These are phyloP conservation scores for Phymatotrichopsis omnivora DNA, from an alignment of 2,329 filamentous ascomycete species.

Conservation along the genomic window DNA sequence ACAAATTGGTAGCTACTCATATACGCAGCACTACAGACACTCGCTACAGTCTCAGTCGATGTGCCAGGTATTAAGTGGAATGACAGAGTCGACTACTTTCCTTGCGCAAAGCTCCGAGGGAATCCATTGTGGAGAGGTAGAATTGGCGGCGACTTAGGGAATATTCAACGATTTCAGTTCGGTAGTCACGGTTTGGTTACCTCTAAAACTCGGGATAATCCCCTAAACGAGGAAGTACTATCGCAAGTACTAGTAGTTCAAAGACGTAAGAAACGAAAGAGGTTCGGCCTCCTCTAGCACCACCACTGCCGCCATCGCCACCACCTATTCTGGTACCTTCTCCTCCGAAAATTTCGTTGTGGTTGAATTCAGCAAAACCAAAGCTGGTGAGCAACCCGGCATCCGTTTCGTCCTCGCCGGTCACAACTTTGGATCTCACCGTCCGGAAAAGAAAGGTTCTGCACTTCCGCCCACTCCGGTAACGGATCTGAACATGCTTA, in stretches of 20 bases:
- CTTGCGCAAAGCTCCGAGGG: constrained; percentile 46
- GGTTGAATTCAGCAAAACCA: too few relatives aligned
- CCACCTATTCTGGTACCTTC: neutral
- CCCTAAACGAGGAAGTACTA: neutral
- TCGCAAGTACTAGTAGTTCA: too few relatives aligned
- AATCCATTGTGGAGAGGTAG: constrained; percentile 45
- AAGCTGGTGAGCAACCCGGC: too few relatives aligned
- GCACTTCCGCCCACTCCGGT: too few relatives aligned
- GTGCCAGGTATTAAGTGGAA: constrained; percentile 45
- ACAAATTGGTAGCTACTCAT: constrained; percentile 50
- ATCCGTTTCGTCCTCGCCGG: too few relatives aligned
- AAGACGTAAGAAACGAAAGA: too few relatives aligned
- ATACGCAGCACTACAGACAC: constrained; percentile 50
- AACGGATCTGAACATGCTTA: constrained; percentile 10
- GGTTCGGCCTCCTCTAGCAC: neutral
- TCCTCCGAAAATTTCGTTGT: too few relatives aligned
- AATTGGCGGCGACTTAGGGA: constrained; percentile 35
- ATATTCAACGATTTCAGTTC: constrained; percentile 40
- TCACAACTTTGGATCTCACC: too few relatives aligned
- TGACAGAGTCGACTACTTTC: constrained; percentile 47
- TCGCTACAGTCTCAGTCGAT: constrained; percentile 51
- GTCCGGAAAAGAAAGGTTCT: too few relatives aligned
- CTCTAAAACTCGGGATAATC: constrained; percentile 36
- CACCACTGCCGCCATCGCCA: neutral
- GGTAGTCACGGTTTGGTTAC: constrained; percentile 46